Percentiles rank a stretch among this genome's conserved stretches.
Evolutionary conservation across 305 asterid genomes (phyloP).

Genomic region (Stenogyne calaminthoides): DNA sequence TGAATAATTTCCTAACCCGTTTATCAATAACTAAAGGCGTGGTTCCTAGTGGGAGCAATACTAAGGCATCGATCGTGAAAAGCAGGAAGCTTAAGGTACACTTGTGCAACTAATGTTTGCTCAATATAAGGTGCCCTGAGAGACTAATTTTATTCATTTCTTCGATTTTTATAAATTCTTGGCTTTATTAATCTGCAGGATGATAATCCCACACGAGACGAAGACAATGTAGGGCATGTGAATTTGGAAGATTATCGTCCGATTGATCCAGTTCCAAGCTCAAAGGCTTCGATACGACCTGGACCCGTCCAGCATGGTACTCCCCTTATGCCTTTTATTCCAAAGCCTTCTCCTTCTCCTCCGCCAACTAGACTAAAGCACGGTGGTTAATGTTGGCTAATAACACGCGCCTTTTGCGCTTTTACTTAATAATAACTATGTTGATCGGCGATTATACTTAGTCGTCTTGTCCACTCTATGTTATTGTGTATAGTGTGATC

Average conservation of each 20-base stretch:
- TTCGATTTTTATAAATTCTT: background rate
- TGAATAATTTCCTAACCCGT: background rate
- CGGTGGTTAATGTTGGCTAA: conserved; percentile 27
- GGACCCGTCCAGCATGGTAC: conserved; percentile 54
- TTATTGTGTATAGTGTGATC: background rate
- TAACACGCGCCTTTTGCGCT: conserved; percentile 1
- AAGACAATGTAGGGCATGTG: conserved; percentile 20
- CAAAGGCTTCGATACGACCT: conserved; percentile 44
- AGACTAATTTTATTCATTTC: background rate
- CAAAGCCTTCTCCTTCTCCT: conserved; percentile 51
- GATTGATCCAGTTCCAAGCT: conserved; percentile 52
- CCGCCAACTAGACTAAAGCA: conserved; percentile 35
- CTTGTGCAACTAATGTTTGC: background rate
- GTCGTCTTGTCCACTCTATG: conserved; percentile 2
- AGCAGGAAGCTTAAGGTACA: conserved; percentile 48
- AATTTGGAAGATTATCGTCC: conserved; percentile 54
- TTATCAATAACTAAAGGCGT: conserved; percentile 22
- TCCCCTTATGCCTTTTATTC: conserved; percentile 58
- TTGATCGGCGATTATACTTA: conserved; percentile 18
- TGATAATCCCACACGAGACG: conserved; percentile 8
- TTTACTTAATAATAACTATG: conserved; percentile 21
- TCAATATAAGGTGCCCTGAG: background rate
- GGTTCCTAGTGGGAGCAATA: conserved; percentile 21
- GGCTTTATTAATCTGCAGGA: conserved; percentile 29
- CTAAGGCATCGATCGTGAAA: conserved; percentile 20